Evolutionary conservation across 1,284 basidiomycete species (phyloP), one percentile per base, ranked within the genome.

Genomic region (Singerocomus rubriflavus): DNA sequence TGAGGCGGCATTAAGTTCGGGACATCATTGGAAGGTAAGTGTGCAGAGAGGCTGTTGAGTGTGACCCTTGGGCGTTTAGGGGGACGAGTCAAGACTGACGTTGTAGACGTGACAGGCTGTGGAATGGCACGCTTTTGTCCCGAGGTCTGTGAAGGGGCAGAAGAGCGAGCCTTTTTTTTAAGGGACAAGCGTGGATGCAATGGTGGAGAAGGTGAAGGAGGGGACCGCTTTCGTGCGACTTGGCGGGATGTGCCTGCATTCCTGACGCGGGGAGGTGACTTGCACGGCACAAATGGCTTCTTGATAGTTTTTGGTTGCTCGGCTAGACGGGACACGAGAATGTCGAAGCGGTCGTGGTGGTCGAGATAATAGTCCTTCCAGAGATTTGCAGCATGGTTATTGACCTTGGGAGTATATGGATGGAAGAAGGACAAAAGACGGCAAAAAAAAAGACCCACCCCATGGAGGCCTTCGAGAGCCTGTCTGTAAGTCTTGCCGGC

Each of bases 311-410:
- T 75, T 53, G 51, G 65, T 44, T 60, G 64, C 32, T 57, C 63
- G 16, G 38, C 30, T 33, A 70, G 49, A 48, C 55, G 59, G 14
- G 59, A 57, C 32, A 85, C 74, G 49, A 77, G 72, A 29, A 71
- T 64, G 56, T 84, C 79, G 32, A 87, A 69, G 29, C 78, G 76
- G 50, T 74, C 70, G 47, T 78, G 79, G 58, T 88, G 74, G 50
- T 87, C 85, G 14, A 88, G 73, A 56, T 82, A 87, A 58, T 86
- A 85, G 58, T 87, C 85, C 59, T 85, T 87, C 84, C 84, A 87
- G 25, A 82, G 55, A 52, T 68, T 70, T 16, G 73, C 68, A 14
- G 70, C 63, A 41, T 78, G 74, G n/a, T 73, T 72, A 40, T 77
- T 74, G 38, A 73, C 65, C 75, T 76, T 40, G 47, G 73, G 70